A percentile compares a stretch with the other conserved stretches of the same genome.
Conservation (phyloP, 73 alveolate genomes). For the Paramecium caudatum region DNA sequence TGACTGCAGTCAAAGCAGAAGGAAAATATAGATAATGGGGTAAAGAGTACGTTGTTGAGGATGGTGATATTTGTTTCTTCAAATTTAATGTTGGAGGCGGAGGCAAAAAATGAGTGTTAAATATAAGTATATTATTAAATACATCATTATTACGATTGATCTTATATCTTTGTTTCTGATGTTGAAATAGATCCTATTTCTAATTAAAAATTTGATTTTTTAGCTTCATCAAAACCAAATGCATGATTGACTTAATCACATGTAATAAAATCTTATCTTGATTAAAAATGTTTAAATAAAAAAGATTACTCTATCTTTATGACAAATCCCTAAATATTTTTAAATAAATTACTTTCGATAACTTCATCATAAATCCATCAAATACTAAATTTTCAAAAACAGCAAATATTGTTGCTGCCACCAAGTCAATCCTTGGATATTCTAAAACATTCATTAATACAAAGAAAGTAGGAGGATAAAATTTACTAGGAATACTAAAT, state of each 20-base stretch:
- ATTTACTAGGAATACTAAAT: not conserved
- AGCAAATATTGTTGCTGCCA: conserved; percentile 46
- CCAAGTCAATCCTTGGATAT: conserved; percentile 12
- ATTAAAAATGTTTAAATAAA: not conserved
- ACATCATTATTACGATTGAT: not conserved
- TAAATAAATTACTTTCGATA: not conserved
- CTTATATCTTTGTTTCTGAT: not conserved
- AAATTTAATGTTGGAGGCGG: conserved; percentile 76
- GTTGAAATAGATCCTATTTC: conserved; percentile 6
- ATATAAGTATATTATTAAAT: not conserved
- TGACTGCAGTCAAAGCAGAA: conserved; percentile 95
- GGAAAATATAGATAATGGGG: conserved; percentile 96
- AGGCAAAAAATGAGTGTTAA: conserved; percentile 64
- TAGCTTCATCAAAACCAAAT: not conserved
- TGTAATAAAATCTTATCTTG: conserved; percentile 28
- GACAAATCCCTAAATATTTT: not conserved
- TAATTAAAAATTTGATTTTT: too few species aligned
- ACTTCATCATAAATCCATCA: conserved; percentile 53
- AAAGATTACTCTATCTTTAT: conserved; percentile 6
- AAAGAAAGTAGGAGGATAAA: not conserved
- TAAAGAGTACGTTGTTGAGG: conserved; percentile 94
- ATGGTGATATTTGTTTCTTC: conserved; percentile 94
- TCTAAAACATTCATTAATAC: not conserved
- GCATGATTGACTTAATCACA: conserved; percentile 29
- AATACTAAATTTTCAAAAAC: conserved; percentile 25